A percentile compares a stretch with the other conserved stretches of the same genome.
Evolutionary conservation across 2,329 filamentous ascomycete species (phyloP).

Genomic region (Ambrosiella cleistominuta): DNA sequence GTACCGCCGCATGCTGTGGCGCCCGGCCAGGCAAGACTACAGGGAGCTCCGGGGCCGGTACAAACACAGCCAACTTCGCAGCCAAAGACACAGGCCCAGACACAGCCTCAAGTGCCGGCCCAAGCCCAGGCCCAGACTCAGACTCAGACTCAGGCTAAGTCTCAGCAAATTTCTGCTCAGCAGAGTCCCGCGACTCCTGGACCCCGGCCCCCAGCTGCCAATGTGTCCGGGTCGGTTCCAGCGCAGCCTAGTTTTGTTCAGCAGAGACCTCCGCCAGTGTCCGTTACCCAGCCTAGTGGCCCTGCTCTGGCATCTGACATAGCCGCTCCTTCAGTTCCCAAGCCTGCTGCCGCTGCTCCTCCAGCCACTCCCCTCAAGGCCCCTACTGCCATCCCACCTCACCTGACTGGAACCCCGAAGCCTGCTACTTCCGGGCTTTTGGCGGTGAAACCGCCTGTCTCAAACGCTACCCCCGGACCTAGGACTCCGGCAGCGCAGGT

Average conservation of each 20-base stretch:
- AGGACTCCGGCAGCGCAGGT: constrained; percentile 6
- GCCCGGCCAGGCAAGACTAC: background rate
- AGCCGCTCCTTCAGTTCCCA: background rate
- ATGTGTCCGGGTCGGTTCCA: background rate
- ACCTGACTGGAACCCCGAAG: constrained; percentile 3
- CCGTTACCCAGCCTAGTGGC: background rate
- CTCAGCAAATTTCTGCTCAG: background rate
- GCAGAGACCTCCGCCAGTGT: background rate
- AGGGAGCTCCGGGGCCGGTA: background rate
- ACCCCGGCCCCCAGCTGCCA: background rate
- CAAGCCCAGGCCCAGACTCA: background rate
- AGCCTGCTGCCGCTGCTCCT: background rate
- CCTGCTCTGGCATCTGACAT: background rate
- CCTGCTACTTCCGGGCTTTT: background rate
- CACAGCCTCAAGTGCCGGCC: background rate
- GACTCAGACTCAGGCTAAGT: background rate
- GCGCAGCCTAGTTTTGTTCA: background rate
- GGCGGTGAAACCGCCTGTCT: background rate
- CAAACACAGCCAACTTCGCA: too few relatives aligned
- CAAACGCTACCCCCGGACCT: background rate
- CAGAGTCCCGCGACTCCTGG: background rate
- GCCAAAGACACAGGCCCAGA: background rate
- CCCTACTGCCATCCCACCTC: constrained; percentile 4
- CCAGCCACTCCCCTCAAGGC: constrained; percentile 10
- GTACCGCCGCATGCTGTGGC: too few relatives aligned